Base-by-base conservation (phyloP, 1,284 basidiomycete species). In the Dichomitus squalens region DNA sequence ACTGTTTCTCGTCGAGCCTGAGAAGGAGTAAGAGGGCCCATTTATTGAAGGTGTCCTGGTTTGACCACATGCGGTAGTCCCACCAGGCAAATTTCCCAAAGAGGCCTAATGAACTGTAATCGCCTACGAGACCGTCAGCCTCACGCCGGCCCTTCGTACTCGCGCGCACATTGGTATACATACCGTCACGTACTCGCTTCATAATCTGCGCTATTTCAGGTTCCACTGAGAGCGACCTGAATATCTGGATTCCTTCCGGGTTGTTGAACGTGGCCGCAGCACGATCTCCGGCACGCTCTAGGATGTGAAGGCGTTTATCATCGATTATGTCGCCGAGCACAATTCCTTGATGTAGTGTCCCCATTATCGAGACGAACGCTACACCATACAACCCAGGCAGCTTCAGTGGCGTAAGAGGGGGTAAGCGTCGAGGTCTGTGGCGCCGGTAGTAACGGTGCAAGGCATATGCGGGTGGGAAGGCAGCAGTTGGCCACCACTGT, bases 401-500 rank as follows among this genome's bases (percentile, higher is more conserved):
- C 9, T 33, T 46, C 18, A 54, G n/a, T 2, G 53, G 27, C 7
- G 46, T 54, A 8, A 38, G 23, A 7, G 46, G 7, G 0, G 53
- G 46, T 6, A 39, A 2, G 2, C 43, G 43, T 16, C 53, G 53
- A 18, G 53, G 53, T 9, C 29, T n/a, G 31, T 49, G 39, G 34
- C 38, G 46, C 20, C 53, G 27, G 25, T 54, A 54, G n/a, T 40
- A 25, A 20, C 46, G 53, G 23, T 54, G 53, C 7, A 40, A 7
- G 14, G 21, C 43, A n/a, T 54, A 54, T 47, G 44, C 18, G 4
- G 44, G 29, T 11, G 44, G 44, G 31, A 47, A 47, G 29, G 11
- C 29, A 11, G 31, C 29, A 18, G 18, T 11, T n/a, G 44, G 44
- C 44, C 44, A 47, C 31, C 29, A 47, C 29, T 33, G 44, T 7